Evolutionary conservation across 2,329 filamentous ascomycete species (phyloP), one percentile per base, ranked within the genome.

Genomic region (Xylariales sp.): DNA sequence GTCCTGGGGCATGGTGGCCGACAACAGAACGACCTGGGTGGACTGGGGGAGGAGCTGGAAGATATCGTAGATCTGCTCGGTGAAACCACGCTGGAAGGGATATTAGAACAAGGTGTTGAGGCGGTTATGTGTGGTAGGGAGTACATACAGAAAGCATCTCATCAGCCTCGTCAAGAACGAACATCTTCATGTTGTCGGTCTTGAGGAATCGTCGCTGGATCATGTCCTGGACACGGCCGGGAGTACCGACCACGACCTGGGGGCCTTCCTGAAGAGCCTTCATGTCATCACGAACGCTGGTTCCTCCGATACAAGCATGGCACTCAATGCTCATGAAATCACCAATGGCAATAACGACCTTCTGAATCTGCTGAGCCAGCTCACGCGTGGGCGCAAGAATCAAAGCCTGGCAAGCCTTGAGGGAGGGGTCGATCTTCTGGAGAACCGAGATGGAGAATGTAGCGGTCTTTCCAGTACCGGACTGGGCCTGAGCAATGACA

Each of bases 31-130:
- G 54, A 98, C 93, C 80, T 98, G 93, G 65, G 91, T 98, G 50
- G 88, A 90, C 74, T 95, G 93, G 44, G 93, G 93, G 42, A 98
- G 86, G 48, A 96, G 87, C 74, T 95, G 91, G 84, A 96, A 98
- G 74, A 98, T 95, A 71, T 98, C 93, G 80, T 98, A 98, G 76
- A 98, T 98, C 78, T 98, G 93, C 78, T 98, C 93, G 61, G 90
- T 95, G 83, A 98, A 98, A 79, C 93, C 93, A 63, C 91, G 91
- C 80, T 88, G 15, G n/a, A 10, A 15, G 10, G 21, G 24, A 27
- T 18, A 28, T 15, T 25, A 9, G 12, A 9, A 11, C n/a, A 12
- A n/a, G n/a, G 11, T 11, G 9, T 15, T 15, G 14, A 9, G 5
- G 20, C 10, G 35, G 18, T 14, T 19, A 5, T 25, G 16, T 15